Evolutionary conservation across 257 asterid species (phyloP), one percentile per base, ranked within the genome.

Genomic region (Anisodus tanguticus): DNA sequence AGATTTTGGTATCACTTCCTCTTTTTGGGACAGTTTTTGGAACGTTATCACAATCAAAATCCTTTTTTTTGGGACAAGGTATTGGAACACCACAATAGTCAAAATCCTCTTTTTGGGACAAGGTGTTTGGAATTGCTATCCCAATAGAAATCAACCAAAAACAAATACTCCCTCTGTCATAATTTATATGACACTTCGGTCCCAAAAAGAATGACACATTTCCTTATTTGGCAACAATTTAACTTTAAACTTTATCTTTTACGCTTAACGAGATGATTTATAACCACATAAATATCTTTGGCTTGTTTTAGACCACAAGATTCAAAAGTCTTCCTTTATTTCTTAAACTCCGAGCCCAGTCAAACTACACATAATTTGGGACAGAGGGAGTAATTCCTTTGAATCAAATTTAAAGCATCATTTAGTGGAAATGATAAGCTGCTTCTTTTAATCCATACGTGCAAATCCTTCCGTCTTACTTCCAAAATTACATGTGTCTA

Each of bases 1-100:
- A 88, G 96, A 97, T n/a, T 94, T 89, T n/a, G 97, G 96, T 84
- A 92, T 94, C 87, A 93, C 97, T 45, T 89, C 98, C 63, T 58
- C 86, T 39, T 88, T 93, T 79, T 94, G 97, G 97, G 98, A 94
- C 89, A 86, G 88, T 93, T 37, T 93, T 94, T 41, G 95, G 93
- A 68, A 93, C 97, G 51, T 89, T 91, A 79, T 91, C 95, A 59
- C 88, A n/a, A 5, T 8, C 92, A 2, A 41, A 3, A 41, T 41
- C 0, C 45, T 41, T 0, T 41, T 41, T 41, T 41, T 41, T 41
- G 45, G 45, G 45, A 41, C 45, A 49, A 8, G 55, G 55, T 54
- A 54, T 11, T 54, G 59, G 1, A 58, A 58, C 26, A 16, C 63
- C 17, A 58, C 63, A 58, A 58, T 58, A 16, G 63, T 58, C 17